phyloP scores from a whole-genome alignment of 768 basidiomycete genomes.

The Phylloporus rhodoxanthus region DNA sequence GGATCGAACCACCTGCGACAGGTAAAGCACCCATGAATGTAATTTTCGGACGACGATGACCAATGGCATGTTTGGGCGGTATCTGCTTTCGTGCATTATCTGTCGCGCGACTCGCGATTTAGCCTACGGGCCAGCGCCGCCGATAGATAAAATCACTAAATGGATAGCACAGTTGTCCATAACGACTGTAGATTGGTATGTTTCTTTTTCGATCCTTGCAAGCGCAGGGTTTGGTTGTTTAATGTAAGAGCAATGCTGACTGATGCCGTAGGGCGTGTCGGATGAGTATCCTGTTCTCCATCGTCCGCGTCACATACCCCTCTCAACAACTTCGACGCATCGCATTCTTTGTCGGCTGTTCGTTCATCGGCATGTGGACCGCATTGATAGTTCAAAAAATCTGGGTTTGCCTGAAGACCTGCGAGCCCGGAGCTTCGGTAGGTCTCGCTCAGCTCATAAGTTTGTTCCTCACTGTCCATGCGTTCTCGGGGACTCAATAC shows the following conservation, averaged over 20 bases:
- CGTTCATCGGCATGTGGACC: constrained; percentile 23
- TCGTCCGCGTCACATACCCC: constrained; percentile 16
- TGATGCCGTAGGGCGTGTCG: constrained; percentile 16
- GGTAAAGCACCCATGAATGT: constrained; percentile 3
- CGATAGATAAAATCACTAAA: not conserved
- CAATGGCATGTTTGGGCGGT: not conserved
- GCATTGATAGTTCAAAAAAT: constrained; percentile 15
- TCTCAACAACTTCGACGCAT: constrained; percentile 4
- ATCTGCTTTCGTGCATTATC: not conserved
- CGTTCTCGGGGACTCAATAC: not conserved
- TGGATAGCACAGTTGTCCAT: constrained; percentile 16
- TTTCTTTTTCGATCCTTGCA: not conserved
- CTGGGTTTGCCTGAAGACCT: constrained; percentile 4
- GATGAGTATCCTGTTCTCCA: constrained; percentile 21
- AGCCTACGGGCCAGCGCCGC: not conserved
- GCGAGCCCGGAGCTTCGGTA: not conserved
- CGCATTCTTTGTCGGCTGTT: constrained; percentile 2
- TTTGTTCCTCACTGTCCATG: constrained; percentile 1
- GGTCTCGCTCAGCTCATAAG: constrained; percentile 20
- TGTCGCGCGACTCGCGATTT: not conserved
- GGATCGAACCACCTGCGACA: not conserved
- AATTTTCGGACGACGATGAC: not conserved
- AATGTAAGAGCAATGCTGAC: not conserved
- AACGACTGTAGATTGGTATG: constrained; percentile 20
- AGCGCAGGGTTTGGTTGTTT: not conserved